Evolutionary conservation across 225 moss, liverwort and hornwort species (phyloP), one percentile per base, ranked within the genome.

Genomic region (Bryum argenteum): DNA sequence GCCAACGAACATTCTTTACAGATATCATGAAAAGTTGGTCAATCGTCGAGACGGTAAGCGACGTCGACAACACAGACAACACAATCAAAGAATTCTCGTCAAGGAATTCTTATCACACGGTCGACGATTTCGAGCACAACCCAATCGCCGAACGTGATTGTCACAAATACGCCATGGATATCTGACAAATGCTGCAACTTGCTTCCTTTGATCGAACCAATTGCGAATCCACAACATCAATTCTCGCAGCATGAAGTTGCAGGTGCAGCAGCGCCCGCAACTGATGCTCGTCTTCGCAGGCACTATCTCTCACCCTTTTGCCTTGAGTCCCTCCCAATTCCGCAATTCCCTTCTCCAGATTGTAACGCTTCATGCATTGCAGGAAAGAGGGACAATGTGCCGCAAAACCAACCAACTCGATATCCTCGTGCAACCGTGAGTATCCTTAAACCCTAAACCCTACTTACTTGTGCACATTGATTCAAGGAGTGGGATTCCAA

Each of bases 391-490:
- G 87, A 79, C 66, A 14, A 74, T 62, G 52, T 58, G 6, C 75
- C 65, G 56, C 86, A 64, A 40, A 54, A 22, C 18, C 67, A 57
- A 43, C 77, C 77, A 42, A 78, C 62, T 72, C 80, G 86, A 54
- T 66, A 73, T 63, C 83, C 87, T 12, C 83, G 87, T 76, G 78
- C 87, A 26, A 78, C 81, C 54, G 83, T 87, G 71, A 52, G 73
- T 19, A 44, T 20, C 20, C 56, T 23, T 56, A 24, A 56, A 56
- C 56, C 55, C 23, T 55, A 22, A 55, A 55, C 55, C 56, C 16
- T 56, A 24, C 47, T 48, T 5, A 16, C 47, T 48, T 5, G 33
- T 33, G 33, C 33, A 16, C 3, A 16, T 48, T 48, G 7, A 33
- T 33, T 33, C 33, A 15, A 0, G 15, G 15, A 5, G 16, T 44